These are phyloP conservation scores for Penicillium freii DNA, from an alignment of 2,329 filamentous ascomycete species.

Conservation along the genomic window DNA sequence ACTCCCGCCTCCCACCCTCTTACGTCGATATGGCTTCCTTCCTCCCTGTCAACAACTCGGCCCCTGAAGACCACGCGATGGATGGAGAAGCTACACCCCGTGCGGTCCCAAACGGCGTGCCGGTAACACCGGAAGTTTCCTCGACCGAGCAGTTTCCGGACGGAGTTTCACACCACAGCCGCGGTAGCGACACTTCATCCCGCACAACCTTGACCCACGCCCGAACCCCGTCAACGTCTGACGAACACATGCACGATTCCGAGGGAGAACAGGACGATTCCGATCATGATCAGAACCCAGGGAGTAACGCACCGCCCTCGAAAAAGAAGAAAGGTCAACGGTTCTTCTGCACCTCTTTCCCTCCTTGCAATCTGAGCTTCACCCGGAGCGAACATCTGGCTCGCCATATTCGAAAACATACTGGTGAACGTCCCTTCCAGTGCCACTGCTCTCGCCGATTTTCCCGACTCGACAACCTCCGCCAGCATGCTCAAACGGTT, in stretches of 20 bases:
- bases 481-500: constrained; percentile 95
- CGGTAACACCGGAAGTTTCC: constrained; percentile 33
- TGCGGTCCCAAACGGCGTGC: constrained; percentile 42
- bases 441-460: constrained; percentile 94
- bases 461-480: constrained; percentile 88
- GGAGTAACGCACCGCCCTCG: constrained; percentile 63
- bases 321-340: constrained; percentile 97
- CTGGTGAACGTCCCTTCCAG: constrained; percentile 92
- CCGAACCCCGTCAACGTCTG: constrained; percentile 45
- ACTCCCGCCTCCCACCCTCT: constrained; percentile 23
- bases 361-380: constrained; percentile 90
- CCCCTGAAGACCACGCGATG: constrained; percentile 46
- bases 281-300: constrained; percentile 63
- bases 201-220: constrained; percentile 19
- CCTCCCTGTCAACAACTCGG: constrained; percentile 59
- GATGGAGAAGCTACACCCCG: constrained; percentile 57
- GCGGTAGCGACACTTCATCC: constrained; percentile 35
- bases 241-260: constrained; percentile 75
- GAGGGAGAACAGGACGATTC: constrained; percentile 65
- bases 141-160: constrained; percentile 23
- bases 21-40: constrained; percentile 54
- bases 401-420: constrained; percentile 96
- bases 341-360: constrained; percentile 94
- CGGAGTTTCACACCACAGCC: constrained; percentile 19
- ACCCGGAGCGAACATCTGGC: constrained; percentile 94